These are phyloP conservation scores for Hypoxylon sp. DNA, from an alignment of 2,329 filamentous ascomycete genomes.

Conservation along the genomic window DNA sequence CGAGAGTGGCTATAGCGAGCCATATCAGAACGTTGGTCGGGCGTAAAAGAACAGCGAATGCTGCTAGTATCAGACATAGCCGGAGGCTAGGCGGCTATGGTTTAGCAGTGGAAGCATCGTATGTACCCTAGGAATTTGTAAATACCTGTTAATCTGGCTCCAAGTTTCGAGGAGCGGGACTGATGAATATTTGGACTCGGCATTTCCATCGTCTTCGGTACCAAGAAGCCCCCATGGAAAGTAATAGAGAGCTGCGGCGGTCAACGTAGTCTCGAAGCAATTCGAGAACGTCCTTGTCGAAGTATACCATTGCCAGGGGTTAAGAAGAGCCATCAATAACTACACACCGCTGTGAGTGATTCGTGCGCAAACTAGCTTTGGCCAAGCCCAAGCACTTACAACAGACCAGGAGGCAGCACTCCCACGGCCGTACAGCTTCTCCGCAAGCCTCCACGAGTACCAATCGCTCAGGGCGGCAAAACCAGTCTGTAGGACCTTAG, in stretches of 20 bases:
- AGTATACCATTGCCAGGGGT: constrained; percentile 97
- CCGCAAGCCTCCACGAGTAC: constrained; percentile 87
- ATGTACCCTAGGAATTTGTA: background rate
- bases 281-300: constrained; percentile 95
- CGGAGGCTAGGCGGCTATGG: constrained; percentile 60
- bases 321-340: constrained; percentile 78
- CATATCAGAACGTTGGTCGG: constrained; percentile 93
- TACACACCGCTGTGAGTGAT: constrained; percentile 52
- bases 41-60: constrained; percentile 84
- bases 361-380: background rate
- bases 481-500: constrained; percentile 80
- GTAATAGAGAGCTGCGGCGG: constrained; percentile 79
- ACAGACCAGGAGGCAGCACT: constrained; percentile 75
- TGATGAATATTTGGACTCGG: constrained; percentile 54
- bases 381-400: constrained; percentile 63
- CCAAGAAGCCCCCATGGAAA: constrained; percentile 87
- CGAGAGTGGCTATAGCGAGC: constrained; percentile 72
- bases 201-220: constrained; percentile 56
- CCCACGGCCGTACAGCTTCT: constrained; percentile 75
- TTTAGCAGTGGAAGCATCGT: constrained; percentile 18
- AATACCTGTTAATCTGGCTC: constrained; percentile 52
- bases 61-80: constrained; percentile 79
- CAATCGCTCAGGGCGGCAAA: constrained; percentile 85
- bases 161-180: constrained; percentile 46
- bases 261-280: constrained; percentile 90